These are phyloP conservation scores for Cryptococcus floricola DNA, from an alignment of 1,284 basidiomycete species.

Conservation along the genomic window DNA sequence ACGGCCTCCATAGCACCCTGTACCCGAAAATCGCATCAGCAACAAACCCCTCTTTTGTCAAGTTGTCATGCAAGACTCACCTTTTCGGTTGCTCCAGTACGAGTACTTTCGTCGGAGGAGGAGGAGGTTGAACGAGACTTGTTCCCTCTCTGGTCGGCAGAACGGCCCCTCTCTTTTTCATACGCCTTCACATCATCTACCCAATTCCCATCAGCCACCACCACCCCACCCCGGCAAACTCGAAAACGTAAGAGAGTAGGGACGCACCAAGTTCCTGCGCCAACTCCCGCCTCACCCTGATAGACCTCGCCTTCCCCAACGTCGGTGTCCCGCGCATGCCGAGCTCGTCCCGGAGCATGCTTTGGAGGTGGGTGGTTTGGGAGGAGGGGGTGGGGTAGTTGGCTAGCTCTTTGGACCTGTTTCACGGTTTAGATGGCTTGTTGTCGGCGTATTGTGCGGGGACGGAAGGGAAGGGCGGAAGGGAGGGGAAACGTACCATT, in stretches of 20 bases:
- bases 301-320: slow-evolving; percentile 69
- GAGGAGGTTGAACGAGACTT: too few species aligned
- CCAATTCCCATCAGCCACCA: background rate
- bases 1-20: background rate
- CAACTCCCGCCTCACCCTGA: slow-evolving; percentile 67
- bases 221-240: too few species aligned
- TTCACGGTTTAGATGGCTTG: background rate
- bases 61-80: background rate
- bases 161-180: background rate
- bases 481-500: slow-evolving; percentile 57
- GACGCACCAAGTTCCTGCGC: slow-evolving; percentile 67
- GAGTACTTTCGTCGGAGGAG: background rate
- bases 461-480: background rate
- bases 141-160: background rate
- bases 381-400: slow-evolving; percentile 58
- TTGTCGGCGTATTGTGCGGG: background rate
- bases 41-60: too few species aligned
- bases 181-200: background rate
- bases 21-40: background rate
- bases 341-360: slow-evolving; percentile 60
- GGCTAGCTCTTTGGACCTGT: slow-evolving; percentile 61
- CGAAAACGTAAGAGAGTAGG: background rate
- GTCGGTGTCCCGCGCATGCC: slow-evolving; percentile 77
- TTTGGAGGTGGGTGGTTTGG: slow-evolving; percentile 64
- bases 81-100: too few species aligned